phyloP scores from a whole-genome alignment of 2,329 filamentous ascomycete genomes.

The Sclerotinia spermophila region DNA sequence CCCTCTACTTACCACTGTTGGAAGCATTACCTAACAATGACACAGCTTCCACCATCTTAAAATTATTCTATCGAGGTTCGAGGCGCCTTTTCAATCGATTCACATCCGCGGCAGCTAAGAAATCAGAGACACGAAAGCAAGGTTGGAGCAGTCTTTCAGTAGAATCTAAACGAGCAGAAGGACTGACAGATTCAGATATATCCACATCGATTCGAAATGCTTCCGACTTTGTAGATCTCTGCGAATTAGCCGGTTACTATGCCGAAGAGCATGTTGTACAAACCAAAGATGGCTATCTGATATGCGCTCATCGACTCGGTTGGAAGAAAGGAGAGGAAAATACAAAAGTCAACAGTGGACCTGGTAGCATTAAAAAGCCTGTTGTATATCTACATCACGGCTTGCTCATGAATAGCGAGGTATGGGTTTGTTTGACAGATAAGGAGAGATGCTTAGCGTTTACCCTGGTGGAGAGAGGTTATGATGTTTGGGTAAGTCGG shows the following conservation, averaged over 20 bases:
- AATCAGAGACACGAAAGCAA: conserved; percentile 65
- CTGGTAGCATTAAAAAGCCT: conserved; percentile 67
- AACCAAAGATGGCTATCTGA: conserved; percentile 87
- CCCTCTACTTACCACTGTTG: background rate
- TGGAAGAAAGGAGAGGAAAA: conserved; percentile 80
- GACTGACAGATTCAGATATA: conserved; percentile 46
- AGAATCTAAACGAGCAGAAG: conserved; percentile 48
- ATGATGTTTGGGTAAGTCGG: conserved; percentile 81
- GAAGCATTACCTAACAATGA: background rate
- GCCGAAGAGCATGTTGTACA: conserved; percentile 96
- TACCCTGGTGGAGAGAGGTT: conserved; percentile 81
- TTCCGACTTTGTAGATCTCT: conserved; percentile 91
- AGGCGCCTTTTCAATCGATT: conserved; percentile 78
- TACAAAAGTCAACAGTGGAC: conserved; percentile 70
- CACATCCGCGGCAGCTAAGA: conserved; percentile 65
- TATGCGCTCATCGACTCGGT: conserved; percentile 83
- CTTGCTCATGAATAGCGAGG: conserved; percentile 96
- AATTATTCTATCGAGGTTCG: conserved; percentile 77
- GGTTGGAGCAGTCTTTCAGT: conserved; percentile 57
- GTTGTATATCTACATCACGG: conserved; percentile 95
- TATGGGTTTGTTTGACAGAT: conserved; percentile 93
- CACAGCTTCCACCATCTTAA: conserved; percentile 72
- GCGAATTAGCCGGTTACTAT: conserved; percentile 83
- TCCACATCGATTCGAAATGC: conserved; percentile 79
- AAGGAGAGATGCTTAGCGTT: conserved; percentile 84